Percentiles rank a stretch among this genome's conserved stretches.
Evolutionary conservation across 441 rosid genomes (phyloP).

Genomic region (Brassica hybrid): DNA sequence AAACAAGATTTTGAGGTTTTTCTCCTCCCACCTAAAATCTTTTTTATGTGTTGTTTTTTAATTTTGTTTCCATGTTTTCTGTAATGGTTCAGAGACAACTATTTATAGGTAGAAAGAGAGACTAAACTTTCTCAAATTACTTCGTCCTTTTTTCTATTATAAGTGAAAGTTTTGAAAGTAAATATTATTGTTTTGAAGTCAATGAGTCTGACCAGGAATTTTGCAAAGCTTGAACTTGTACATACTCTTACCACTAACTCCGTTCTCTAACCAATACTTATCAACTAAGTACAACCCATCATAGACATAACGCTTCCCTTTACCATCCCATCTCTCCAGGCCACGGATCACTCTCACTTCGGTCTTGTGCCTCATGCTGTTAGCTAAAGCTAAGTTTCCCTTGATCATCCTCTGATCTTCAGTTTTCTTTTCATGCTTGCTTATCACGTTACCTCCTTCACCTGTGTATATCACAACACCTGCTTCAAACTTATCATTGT

Average conservation of each 20-base stretch:
- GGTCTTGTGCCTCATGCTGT: conserved; percentile 50
- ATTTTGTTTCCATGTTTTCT: too few species aligned
- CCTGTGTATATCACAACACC: conserved; percentile 77
- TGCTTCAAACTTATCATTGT: conserved; percentile 55
- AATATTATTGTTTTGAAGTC: neutral
- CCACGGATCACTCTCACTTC: conserved; percentile 73
- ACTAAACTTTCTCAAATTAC: too few species aligned
- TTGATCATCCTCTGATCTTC: conserved; percentile 69
- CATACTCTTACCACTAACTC: conserved; percentile 58
- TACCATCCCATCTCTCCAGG: conserved; percentile 29
- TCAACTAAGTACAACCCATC: neutral
- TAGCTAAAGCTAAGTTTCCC: conserved; percentile 69
- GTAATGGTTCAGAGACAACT: too few species aligned
- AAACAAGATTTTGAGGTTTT: too few species aligned
- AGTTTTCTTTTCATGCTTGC: conserved; percentile 48
- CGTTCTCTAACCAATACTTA: conserved; percentile 43
- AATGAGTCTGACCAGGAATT: conserved; percentile 60
- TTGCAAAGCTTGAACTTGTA: conserved; percentile 69
- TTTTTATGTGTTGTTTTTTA: too few species aligned
- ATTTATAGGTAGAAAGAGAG: too few species aligned
- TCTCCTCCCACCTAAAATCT: too few species aligned
- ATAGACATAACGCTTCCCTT: conserved; percentile 12
- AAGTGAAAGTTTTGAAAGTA: too few species aligned
- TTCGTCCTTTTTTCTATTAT: too few species aligned
- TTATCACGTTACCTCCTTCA: conserved; percentile 68